Evolutionary conservation across 768 basidiomycete genomes (phyloP), one percentile per base, ranked within the genome.

Genomic region (Gelatoporia subvermispora): DNA sequence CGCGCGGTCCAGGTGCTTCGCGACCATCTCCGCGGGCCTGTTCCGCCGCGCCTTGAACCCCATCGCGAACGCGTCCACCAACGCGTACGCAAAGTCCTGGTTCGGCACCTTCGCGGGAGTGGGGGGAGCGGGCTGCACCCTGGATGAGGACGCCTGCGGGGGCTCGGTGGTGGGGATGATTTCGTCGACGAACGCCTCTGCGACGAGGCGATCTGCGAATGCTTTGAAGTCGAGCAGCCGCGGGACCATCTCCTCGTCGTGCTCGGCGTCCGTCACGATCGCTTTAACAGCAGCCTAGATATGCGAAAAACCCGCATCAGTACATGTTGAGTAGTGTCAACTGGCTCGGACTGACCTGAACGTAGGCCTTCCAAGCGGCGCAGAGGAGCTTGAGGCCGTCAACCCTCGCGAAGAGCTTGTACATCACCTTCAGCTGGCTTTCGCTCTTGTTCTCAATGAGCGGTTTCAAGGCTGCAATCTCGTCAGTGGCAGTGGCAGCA

Each of bases 21-120:
- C 96, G 46, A 94, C 85, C 80, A 93, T 84, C 66, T 95, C 93
- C 0, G 93, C 92, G 7, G 92, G 91, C 60, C 89, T 93, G 60
- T 81, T 84, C 23, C 82, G 76, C 37, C 85, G 79, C 2, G 77
- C 74, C 62, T 83, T 84, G 71, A 93, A 93, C 20, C 85, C 89
- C 23, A 59, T 68, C 3, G 75, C 65, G 65, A 94, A 93, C 0
- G 85, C 85, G 47, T 89, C 85, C 1, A 70, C 70, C 10, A 86
- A 69, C 1, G 86, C 85, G 51, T 89, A 85, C 3, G 70, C 55
- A 60, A 88, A 88, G 4, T 79, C 74, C 43, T 73, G 64, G 60
- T 81, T 77, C 1, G 74, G 67, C 10, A 63, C 66, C 51, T 64
- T 68, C n/a, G 49, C 54, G 18, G 39, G 21, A 35, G 70, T 70